Evolutionary conservation across 179 eudicot species (phyloP), one percentile per base, ranked within the genome.

Genomic region (Beta macrorhiza): DNA sequence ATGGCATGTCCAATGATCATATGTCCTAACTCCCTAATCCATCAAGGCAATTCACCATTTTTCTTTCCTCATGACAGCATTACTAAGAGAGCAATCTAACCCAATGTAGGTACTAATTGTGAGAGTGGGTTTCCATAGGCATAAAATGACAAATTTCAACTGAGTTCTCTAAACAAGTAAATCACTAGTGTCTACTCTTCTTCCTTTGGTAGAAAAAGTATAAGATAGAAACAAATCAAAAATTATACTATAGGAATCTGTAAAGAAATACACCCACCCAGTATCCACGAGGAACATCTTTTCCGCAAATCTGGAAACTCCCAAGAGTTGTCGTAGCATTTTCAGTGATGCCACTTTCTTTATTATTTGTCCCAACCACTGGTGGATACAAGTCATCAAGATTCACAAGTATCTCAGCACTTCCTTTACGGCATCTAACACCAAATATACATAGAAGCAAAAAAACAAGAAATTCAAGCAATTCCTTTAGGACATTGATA

Each of bases 221-320:
- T 72, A 52, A 52, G 61, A 17, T 12, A 72, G 63, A 16, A 11
- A 16, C 20, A 19, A 64, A 45, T 22, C 32, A 47, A 20, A 76
- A 12, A 45, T 14, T 58, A 62, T 59, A 77, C 42, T 75, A 7
- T 49, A 72, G 22, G 16, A 75, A 44, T 69, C 68, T 12, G 22
- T 47, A 67, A 76, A 53, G 74, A 55, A 75, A 75, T 49, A 64
- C 57, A 86, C 95, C 75, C 80, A 96, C 99, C 98, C 98, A 96
- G 84, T 92, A 92, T 88, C 97, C 98, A 72, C 98, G 96, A 77
- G 99, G 99, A 87, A 94, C 90, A 85, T 91, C 94, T 85, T 90
- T 89, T 76, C 99, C 99, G 87, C 99, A 96, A 80, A 96, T 91
- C 52, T 83, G 91, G 82, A 86, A 87, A 88, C 86, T 86, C 69